These are phyloP conservation scores for Mortierella sp. DNA, from an alignment of 371 early-diverging fungal species.

Conservation along the genomic window DNA sequence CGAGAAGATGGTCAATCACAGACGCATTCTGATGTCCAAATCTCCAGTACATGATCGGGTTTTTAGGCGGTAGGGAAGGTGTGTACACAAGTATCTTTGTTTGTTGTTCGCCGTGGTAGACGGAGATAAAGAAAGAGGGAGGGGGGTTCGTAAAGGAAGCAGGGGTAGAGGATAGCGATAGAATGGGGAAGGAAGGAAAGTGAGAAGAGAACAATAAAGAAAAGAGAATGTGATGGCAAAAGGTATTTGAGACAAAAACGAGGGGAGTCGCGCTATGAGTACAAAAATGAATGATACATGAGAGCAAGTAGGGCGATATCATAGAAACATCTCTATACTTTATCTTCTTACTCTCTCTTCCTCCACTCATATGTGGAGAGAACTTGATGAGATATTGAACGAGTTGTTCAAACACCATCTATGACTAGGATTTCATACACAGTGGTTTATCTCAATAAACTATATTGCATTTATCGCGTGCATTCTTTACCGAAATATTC, in stretches of 20 bases:
- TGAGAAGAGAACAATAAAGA: neutral
- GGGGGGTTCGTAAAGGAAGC: neutral
- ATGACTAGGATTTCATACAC: too few relatives aligned
- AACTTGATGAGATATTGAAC: too few relatives aligned
- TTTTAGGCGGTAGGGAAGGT: neutral
- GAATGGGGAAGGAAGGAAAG: neutral
- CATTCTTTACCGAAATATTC: too few relatives aligned
- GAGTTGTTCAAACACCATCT: too few relatives aligned
- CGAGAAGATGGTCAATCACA: slow-evolving; percentile 82
- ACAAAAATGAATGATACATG: too few relatives aligned
- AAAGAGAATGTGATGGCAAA: slow-evolving; percentile 7
- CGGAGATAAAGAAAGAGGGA: neutral
- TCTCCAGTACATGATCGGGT: slow-evolving; percentile 78
- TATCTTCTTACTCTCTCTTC: too few relatives aligned
- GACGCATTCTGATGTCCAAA: slow-evolving; percentile 84
- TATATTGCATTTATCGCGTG: too few relatives aligned
- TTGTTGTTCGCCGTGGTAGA: neutral
- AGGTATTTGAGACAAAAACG: neutral
- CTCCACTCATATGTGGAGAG: too few relatives aligned
- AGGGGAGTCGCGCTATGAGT: neutral
- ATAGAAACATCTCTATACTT: too few relatives aligned
- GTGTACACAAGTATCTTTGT: neutral
- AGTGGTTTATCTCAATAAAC: too few relatives aligned
- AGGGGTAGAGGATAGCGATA: slow-evolving; percentile 2
- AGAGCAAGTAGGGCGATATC: too few relatives aligned